Evolutionary conservation across 345 rosid species (phyloP), one percentile per base, ranked within the genome.

Genomic region (Xanthoceras sorbifolium): DNA sequence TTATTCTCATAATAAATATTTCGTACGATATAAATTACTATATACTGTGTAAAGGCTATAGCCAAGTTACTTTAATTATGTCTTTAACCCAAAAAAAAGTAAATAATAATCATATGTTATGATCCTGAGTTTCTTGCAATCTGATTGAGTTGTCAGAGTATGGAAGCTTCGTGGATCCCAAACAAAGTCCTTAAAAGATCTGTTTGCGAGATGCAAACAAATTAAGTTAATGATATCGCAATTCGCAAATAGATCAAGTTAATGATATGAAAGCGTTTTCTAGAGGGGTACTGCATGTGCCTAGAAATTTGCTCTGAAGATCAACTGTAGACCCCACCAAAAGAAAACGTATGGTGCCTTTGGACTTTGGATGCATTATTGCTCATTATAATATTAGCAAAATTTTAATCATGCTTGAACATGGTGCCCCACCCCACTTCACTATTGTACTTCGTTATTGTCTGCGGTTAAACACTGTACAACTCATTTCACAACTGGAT

Each of bases 141-240:
- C 17, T 26, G 76, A 76, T 72, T 40, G 76, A 66, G 73, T 5
- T 57, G 81, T 78, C 76, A 52, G 73, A 40, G 18, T 60, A 34
- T 65, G 46, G 82, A 70, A 79, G 80, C 22, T 83, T 82, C 80
- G 38, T 26, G 75, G 76, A 73, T 44, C 65, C 76, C 67, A 65
- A 61, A 64, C 65, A 34, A 10, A 9, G 69, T 64, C 9, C 9
- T 25, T 74, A 18, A n/a, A n/a, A 22, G 72, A 34, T 75, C 74
- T 54, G 62, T 9, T 26, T 46, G 62, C 68, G 63, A 74, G 73
- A 82, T 76, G 54, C 68, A 78, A 68, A 77, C 76, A 73, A 78
- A 69, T 69, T 61, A 60, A 50, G 57, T 78, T n/a, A 77, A 85
- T 84, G 48, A 72, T 77, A 71, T n/a, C n/a, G n/a, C n/a, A n/a